Evolutionary conservation across 1,284 basidiomycete species (phyloP).

Genomic region (Boletus mariae): DNA sequence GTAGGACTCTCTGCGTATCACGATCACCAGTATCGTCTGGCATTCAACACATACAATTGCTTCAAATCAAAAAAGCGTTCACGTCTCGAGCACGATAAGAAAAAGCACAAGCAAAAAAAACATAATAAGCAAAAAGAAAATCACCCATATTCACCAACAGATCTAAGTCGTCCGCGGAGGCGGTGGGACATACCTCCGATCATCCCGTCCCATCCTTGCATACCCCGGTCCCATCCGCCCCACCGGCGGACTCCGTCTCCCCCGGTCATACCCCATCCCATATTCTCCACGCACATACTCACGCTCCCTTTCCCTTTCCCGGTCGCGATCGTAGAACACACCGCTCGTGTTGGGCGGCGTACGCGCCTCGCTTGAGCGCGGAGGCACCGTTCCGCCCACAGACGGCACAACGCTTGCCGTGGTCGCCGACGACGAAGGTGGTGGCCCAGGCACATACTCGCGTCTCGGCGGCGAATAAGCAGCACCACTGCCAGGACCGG

Average conservation of each 20-base stretch:
- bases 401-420: slow-evolving; percentile 3
- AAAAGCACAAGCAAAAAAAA: neutral
- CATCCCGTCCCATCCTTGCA: slow-evolving; percentile 16
- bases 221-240: slow-evolving; percentile 18
- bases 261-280: slow-evolving; percentile 21
- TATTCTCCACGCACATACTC: slow-evolving; percentile 23
- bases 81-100: neutral
- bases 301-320: slow-evolving; percentile 8
- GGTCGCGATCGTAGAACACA: slow-evolving; percentile 24
- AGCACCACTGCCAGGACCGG: neutral
- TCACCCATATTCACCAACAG: neutral
- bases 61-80: too few relatives aligned
- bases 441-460: slow-evolving; percentile 19
- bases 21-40: too few relatives aligned
- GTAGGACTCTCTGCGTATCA: too few relatives aligned
- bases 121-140: neutral
- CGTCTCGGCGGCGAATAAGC: slow-evolving; percentile 30
- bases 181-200: slow-evolving; percentile 21
- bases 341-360: slow-evolving; percentile 18
- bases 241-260: slow-evolving; percentile 23
- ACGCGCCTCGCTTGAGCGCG: slow-evolving; percentile 19
- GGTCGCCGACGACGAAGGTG: slow-evolving; percentile 16
- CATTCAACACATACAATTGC: too few relatives aligned
- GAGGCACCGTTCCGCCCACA: slow-evolving; percentile 7
- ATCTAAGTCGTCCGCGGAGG: neutral